phyloP scores from a whole-genome alignment of 768 basidiomycete species.

The Phaeolepiota aurea region DNA sequence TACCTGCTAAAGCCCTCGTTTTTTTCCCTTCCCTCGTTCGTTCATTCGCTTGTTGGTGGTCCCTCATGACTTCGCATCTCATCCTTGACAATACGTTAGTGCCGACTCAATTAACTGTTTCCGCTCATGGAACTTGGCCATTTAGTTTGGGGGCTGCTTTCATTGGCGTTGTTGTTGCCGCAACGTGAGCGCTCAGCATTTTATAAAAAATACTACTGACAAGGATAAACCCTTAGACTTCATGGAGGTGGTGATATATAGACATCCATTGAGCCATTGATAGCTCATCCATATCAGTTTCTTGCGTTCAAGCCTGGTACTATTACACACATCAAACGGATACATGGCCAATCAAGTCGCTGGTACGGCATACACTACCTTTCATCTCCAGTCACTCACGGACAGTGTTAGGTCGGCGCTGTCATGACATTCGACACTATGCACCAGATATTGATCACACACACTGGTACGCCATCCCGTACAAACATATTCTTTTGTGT shows the following conservation, averaged over 20 bases:
- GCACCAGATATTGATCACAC: slow-evolving; percentile 40
- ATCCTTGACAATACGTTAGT: not conserved
- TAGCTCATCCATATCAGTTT: slow-evolving; percentile 27
- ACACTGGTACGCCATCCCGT: slow-evolving; percentile 5
- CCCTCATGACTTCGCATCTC: not conserved
- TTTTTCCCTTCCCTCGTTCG: too few relatives aligned
- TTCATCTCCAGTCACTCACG: not conserved
- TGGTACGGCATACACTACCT: slow-evolving; percentile 25
- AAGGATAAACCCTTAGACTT: too few relatives aligned
- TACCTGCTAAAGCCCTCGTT: too few relatives aligned
- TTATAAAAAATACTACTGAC: too few relatives aligned
- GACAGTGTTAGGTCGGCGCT: slow-evolving; percentile 33
- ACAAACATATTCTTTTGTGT: too few relatives aligned
- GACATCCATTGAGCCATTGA: too few relatives aligned
- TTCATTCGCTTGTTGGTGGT: too few relatives aligned
- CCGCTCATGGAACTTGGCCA: not conserved
- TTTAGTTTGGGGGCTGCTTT: not conserved
- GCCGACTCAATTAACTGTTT: not conserved
- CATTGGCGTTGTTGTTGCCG: not conserved
- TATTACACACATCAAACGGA: slow-evolving; percentile 24
- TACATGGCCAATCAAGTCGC: slow-evolving; percentile 33
- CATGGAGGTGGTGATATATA: too few relatives aligned
- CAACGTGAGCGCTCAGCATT: too few relatives aligned
- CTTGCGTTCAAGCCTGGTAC: slow-evolving; percentile 39
- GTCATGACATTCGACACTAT: slow-evolving; percentile 43